A percentile compares a stretch with the other conserved stretches of the same genome.
phyloP scores from a whole-genome alignment of 768 basidiomycete genomes.

The Hirschioporus abietinus region DNA sequence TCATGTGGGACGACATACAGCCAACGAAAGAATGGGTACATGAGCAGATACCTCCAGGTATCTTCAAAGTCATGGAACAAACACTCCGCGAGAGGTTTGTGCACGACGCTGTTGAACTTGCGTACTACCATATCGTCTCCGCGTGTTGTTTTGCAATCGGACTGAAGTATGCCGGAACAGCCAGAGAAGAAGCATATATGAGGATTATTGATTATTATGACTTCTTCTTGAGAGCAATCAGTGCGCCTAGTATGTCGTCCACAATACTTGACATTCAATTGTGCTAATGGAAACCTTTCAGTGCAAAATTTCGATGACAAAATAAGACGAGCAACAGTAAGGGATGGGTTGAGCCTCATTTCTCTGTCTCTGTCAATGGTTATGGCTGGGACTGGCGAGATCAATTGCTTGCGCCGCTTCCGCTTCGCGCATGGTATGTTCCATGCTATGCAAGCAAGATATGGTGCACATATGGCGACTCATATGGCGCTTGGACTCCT shows the following conservation, averaged over 20 bases:
- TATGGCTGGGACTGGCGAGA: constrained; percentile 96
- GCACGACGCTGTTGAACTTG: constrained; percentile 77
- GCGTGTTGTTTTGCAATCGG: constrained; percentile 90
- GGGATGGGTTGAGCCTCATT: constrained; percentile 85
- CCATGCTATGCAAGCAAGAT: constrained; percentile 60
- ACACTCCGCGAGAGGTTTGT: constrained; percentile 31
- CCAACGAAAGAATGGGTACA: constrained; percentile 72
- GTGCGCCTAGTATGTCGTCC: constrained; percentile 52
- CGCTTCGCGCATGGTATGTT: constrained; percentile 89
- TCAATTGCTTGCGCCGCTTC: constrained; percentile 80
- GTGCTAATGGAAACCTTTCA: constrained; percentile 23
- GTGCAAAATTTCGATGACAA: constrained; percentile 80
- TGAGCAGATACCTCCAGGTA: constrained; percentile 62
- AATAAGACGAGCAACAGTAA: constrained; percentile 80
- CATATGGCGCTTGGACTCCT: constrained; percentile 88
- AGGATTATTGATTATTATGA: constrained; percentile 82
- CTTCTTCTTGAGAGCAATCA: constrained; percentile 64
- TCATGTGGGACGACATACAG: constrained; percentile 79
- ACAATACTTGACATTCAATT: constrained; percentile 3
- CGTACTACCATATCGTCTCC: constrained; percentile 86
- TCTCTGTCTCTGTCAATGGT: constrained; percentile 85
- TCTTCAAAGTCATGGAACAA: constrained; percentile 52
- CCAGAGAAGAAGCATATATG: constrained; percentile 81
- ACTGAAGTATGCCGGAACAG: constrained; percentile 92
- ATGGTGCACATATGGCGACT: constrained; percentile 85